phyloP scores from a whole-genome alignment of 306 rosid species.

The Cucumis sativus region DNA sequence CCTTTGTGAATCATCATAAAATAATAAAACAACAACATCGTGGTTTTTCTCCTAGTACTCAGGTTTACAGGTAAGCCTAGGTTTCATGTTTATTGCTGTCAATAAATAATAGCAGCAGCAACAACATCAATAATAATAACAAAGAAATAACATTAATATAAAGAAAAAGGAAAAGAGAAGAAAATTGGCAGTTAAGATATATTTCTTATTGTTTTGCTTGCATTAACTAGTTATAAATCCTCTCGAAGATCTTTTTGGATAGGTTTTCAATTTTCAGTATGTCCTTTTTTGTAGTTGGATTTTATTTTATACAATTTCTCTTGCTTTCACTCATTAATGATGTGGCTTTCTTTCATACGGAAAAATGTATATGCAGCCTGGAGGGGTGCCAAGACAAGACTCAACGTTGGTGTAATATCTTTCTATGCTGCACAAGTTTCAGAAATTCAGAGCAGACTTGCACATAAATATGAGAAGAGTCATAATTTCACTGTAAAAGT shows the following conservation, averaged over 20 bases:
- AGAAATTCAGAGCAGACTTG: conserved; percentile 41
- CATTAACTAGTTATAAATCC: background rate
- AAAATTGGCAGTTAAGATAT: background rate
- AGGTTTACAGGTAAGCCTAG: no score
- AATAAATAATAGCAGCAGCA: no score
- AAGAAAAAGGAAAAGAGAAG: no score
- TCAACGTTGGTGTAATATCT: conserved; percentile 57
- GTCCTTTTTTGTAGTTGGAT: conserved; percentile 28
- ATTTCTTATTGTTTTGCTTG: no score
- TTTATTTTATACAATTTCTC: background rate
- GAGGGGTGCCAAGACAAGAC: conserved; percentile 20
- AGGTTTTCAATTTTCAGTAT: conserved; percentile 8
- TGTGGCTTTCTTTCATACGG: background rate
- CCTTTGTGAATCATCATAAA: no score
- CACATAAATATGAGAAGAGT: conserved; percentile 20
- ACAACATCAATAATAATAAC: no score
- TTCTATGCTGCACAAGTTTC: conserved; percentile 81
- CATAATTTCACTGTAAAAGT: conserved; percentile 53
- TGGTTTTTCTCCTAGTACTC: no score
- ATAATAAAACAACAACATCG: no score
- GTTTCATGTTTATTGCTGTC: no score
- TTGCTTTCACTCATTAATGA: background rate
- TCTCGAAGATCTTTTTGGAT: background rate
- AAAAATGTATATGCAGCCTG: conserved; percentile 43
- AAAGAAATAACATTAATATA: no score